These are phyloP conservation scores for Rhodamnia argentea DNA, from an alignment of 345 rosid genomes.

Conservation along the genomic window DNA sequence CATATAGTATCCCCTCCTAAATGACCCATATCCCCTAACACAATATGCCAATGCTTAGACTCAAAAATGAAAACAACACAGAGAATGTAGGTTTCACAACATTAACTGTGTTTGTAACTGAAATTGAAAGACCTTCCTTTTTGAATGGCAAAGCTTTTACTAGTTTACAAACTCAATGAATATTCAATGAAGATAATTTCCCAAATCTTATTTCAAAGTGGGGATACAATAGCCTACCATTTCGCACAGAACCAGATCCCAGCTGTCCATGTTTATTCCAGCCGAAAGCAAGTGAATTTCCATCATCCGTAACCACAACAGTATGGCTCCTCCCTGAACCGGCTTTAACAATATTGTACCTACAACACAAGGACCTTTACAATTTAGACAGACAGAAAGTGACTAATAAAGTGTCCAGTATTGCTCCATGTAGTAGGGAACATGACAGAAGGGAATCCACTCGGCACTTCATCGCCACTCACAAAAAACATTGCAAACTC, in stretches of 20 bases:
- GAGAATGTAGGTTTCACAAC: background rate
- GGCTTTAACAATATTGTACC: conserved; percentile 69
- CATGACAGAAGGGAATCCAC: background rate
- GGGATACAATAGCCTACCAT: conserved; percentile 34
- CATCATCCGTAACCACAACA: conserved; percentile 69
- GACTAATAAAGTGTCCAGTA: background rate
- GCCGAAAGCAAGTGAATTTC: conserved; percentile 79
- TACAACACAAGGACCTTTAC: conserved; percentile 9
- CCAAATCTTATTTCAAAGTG: background rate
- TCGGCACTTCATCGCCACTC: background rate
- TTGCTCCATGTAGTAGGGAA: background rate
- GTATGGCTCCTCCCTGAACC: conserved; percentile 79
- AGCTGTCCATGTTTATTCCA: conserved; percentile 98
- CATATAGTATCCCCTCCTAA: background rate
- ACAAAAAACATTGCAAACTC: background rate
- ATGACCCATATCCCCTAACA: background rate
- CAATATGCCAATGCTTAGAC: background rate
- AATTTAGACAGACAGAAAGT: background rate
- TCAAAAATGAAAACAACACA: background rate
- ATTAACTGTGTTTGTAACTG: background rate
- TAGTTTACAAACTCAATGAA: background rate
- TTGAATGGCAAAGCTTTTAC: background rate
- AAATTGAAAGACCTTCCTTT: background rate
- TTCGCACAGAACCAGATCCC: conserved; percentile 71
- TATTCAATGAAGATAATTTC: background rate